phyloP scores from a whole-genome alignment of 1,284 basidiomycete species.

The Cutaneotrichosporon sp. region DNA sequence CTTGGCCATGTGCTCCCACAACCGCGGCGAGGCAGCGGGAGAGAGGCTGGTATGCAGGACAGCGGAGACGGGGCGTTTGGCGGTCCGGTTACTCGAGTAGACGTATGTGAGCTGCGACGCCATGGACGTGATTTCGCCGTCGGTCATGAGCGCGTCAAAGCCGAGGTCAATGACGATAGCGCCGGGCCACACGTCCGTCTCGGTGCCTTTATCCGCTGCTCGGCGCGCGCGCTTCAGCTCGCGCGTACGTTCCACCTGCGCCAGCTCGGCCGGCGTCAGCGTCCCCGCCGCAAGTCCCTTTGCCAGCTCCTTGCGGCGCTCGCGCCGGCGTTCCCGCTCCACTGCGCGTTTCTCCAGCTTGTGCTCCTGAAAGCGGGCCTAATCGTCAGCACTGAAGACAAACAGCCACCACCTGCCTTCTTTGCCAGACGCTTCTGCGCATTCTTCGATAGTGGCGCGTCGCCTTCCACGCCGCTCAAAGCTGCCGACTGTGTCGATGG shows the following conservation, averaged over 20 bases:
- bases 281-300: constrained; percentile 34
- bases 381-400: constrained; percentile 11
- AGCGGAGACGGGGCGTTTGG: constrained; percentile 62
- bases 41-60: constrained; percentile 71
- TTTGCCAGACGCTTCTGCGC: constrained; percentile 38
- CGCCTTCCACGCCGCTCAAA: not conserved
- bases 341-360: constrained; percentile 33
- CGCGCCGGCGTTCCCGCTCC: constrained; percentile 30
- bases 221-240: constrained; percentile 24
- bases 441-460: constrained; percentile 18
- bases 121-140: constrained; percentile 88
- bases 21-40: constrained; percentile 30
- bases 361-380: constrained; percentile 17
- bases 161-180: constrained; percentile 82
- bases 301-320: constrained; percentile 18
- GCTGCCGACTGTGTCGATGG: not conserved
- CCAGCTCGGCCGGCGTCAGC: constrained; percentile 26
- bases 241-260: constrained; percentile 23
- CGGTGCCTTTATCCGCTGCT: constrained; percentile 12
- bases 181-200: constrained; percentile 53
- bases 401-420: constrained; percentile 23
- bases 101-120: constrained; percentile 81
- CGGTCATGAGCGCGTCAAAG: constrained; percentile 91
- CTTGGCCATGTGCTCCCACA: constrained; percentile 36
- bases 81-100: constrained; percentile 76